These are phyloP conservation scores for Kazachstania sp. DNA, from an alignment of 1,139 yeast genomes.

Conservation along the genomic window DNA sequence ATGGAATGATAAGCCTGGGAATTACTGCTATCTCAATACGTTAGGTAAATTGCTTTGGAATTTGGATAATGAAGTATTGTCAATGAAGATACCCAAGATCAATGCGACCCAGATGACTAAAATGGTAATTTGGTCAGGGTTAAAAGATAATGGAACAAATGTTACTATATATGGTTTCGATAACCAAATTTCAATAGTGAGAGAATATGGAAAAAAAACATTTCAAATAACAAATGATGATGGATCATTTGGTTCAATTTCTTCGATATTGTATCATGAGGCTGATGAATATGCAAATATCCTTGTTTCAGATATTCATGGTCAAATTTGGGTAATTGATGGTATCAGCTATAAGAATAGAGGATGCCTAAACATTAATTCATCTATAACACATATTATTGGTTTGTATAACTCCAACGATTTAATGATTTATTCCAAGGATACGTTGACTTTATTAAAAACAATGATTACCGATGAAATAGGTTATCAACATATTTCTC, in stretches of 20 bases:
- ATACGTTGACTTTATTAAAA: background rate
- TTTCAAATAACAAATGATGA: constrained; percentile 15
- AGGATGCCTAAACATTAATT: background rate
- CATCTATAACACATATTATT: background rate
- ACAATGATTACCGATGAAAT: background rate
- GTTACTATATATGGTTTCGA: constrained; percentile 8
- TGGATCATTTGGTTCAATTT: constrained; percentile 3
- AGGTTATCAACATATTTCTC: background rate
- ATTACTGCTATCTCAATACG: constrained; percentile 6
- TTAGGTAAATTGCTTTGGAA: constrained; percentile 9
- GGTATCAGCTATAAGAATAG: background rate
- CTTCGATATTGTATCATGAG: background rate
- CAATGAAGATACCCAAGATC: background rate
- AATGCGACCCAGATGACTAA: background rate
- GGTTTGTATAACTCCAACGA: background rate
- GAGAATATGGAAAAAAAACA: constrained; percentile 5
- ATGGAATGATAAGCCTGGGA: constrained; percentile 3
- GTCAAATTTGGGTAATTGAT: constrained; percentile 3
- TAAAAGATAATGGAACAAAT: constrained; percentile 3
- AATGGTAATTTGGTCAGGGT: constrained; percentile 2
- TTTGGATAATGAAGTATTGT: background rate
- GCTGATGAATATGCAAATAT: constrained; percentile 2
- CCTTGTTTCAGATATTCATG: constrained; percentile 5
- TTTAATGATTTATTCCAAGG: constrained; percentile 1
- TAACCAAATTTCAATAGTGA: constrained; percentile 7